A percentile compares a stretch with the other conserved stretches of the same genome.
These are phyloP conservation scores for Microdochium nivale DNA, from an alignment of 2,329 filamentous ascomycete species.

Conservation along the genomic window DNA sequence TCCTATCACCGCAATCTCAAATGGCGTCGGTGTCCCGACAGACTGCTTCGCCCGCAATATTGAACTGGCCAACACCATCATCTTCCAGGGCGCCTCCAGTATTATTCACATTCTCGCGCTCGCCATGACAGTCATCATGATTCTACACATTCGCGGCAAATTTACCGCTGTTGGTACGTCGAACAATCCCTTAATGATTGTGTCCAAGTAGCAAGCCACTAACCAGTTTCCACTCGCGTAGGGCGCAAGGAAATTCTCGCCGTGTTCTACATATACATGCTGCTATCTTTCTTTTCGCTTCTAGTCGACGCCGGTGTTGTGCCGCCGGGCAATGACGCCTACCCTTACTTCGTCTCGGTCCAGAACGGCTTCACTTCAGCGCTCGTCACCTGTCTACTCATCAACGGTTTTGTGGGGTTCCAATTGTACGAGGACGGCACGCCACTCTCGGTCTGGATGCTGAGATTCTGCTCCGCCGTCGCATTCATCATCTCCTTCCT, in stretches of 20 bases:
- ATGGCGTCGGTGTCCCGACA: slow-evolving; percentile 71
- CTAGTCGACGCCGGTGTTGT: slow-evolving; percentile 89
- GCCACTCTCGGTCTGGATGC: slow-evolving; percentile 83
- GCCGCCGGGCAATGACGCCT: slow-evolving; percentile 69
- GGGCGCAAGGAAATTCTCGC: slow-evolving; percentile 64
- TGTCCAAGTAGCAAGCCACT: not conserved
- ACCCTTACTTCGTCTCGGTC: slow-evolving; percentile 83
- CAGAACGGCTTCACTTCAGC: slow-evolving; percentile 82
- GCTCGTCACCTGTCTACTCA: slow-evolving; percentile 78
- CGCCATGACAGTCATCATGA: slow-evolving; percentile 93
- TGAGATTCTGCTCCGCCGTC: slow-evolving; percentile 66
- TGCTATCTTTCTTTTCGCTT: slow-evolving; percentile 80
- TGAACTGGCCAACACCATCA: slow-evolving; percentile 95
- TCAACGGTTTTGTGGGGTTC: slow-evolving; percentile 98
- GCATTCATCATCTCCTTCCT: slow-evolving; percentile 85
- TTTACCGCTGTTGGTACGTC: slow-evolving; percentile 90
- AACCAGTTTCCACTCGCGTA: slow-evolving; percentile 16
- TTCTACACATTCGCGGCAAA: slow-evolving; percentile 91
- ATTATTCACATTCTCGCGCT: slow-evolving; percentile 89
- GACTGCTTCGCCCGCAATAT: slow-evolving; percentile 92
- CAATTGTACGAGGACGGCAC: slow-evolving; percentile 98
- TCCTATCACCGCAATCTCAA: slow-evolving; percentile 57
- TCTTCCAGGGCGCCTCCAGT: slow-evolving; percentile 86
- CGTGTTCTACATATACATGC: slow-evolving; percentile 96
- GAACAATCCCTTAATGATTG: not conserved